phyloP scores from a whole-genome alignment of 2,329 filamentous ascomycete genomes.

The Corinectria fuckeliana region DNA sequence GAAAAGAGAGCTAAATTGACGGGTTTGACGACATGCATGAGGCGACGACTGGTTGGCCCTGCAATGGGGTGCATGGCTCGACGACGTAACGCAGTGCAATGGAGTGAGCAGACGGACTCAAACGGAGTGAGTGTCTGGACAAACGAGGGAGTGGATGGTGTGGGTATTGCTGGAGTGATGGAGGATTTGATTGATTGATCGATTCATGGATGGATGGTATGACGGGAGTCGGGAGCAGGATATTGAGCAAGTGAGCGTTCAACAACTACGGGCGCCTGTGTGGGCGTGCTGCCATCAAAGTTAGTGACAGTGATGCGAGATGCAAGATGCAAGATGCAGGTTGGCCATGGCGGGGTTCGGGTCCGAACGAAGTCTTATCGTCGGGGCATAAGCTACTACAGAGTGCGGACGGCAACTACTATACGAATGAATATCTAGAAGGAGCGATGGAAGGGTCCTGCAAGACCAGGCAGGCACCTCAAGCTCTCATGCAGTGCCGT shows the following conservation, averaged over 20 bases:
- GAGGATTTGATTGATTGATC: constrained; percentile 12
- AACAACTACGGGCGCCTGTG: not conserved
- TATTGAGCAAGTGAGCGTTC: constrained; percentile 1
- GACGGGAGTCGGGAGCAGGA: constrained; percentile 1
- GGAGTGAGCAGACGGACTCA: constrained; percentile 16
- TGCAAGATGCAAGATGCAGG: not conserved
- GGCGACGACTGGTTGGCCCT: constrained; percentile 12
- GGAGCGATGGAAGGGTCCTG: not conserved
- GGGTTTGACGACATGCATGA: constrained; percentile 18
- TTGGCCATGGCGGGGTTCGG: not conserved
- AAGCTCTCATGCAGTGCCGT: not conserved
- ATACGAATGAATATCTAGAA: constrained; percentile 1
- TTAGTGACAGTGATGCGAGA: constrained; percentile 1
- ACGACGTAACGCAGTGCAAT: constrained; percentile 9
- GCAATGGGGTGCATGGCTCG: constrained; percentile 5
- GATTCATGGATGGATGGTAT: constrained; percentile 15
- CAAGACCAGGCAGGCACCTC: not conserved
- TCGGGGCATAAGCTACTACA: too few relatives aligned
- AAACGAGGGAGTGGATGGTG: constrained; percentile 23
- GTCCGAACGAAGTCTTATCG: constrained; percentile 21
- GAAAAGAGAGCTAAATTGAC: constrained; percentile 5
- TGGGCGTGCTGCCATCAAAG: constrained; percentile 12
- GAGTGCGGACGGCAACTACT: not conserved
- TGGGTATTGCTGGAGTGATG: constrained; percentile 16
- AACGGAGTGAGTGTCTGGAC: constrained; percentile 18